phyloP scores from a whole-genome alignment of 2,329 filamentous ascomycete species.

The Phialophora expanda region DNA sequence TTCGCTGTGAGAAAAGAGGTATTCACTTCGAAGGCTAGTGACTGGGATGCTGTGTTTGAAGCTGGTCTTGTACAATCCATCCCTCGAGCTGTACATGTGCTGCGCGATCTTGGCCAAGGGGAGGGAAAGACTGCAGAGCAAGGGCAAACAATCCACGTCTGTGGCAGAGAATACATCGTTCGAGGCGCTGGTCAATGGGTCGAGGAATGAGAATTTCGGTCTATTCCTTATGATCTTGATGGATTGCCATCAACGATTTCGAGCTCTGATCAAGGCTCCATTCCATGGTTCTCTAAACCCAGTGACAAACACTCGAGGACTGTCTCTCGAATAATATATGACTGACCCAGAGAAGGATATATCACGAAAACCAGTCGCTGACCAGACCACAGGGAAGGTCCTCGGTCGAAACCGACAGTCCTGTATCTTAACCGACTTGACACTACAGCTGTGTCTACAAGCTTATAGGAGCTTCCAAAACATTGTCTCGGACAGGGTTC shows the following conservation, averaged over 20 bases:
- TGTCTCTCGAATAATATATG: too few species aligned
- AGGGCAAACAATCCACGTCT: background rate
- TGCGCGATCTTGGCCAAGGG: background rate
- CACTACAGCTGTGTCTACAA: background rate
- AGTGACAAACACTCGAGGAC: too few species aligned
- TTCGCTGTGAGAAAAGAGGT: slow-evolving; percentile 12
- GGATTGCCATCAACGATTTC: slow-evolving; percentile 1
- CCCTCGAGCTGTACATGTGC: slow-evolving; percentile 7
- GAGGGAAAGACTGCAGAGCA: slow-evolving; percentile 2
- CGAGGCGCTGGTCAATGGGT: too few species aligned
- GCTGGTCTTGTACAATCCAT: slow-evolving; percentile 4
- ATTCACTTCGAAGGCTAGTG: background rate
- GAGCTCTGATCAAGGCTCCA: background rate
- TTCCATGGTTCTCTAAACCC: too few species aligned
- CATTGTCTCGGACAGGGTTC: background rate
- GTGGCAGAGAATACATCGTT: too few species aligned
- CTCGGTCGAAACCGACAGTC: background rate
- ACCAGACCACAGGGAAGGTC: background rate
- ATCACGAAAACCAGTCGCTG: too few species aligned
- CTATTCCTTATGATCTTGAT: background rate
- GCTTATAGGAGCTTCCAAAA: background rate
- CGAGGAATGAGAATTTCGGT: background rate
- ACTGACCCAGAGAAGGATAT: too few species aligned
- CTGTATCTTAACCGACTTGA: background rate
- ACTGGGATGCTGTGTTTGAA: slow-evolving; percentile 1